A percentile compares a stretch with the other conserved stretches of the same genome.
Evolutionary conservation across 2,329 filamentous ascomycete genomes (phyloP).

Genomic region (Apiospora pterosperma): DNA sequence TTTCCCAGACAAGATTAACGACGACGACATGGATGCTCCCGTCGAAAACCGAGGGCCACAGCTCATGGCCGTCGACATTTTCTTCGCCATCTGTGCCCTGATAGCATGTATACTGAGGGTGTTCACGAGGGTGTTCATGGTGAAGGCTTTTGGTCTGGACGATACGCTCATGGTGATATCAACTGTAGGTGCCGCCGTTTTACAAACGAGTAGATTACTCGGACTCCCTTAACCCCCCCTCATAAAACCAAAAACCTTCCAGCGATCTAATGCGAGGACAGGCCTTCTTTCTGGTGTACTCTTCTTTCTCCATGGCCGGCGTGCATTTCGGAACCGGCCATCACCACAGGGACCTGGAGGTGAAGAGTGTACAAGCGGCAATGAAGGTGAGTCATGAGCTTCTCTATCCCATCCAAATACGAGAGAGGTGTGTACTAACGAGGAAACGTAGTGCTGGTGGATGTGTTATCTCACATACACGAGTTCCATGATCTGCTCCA

Average conservation of each 20-base stretch:
- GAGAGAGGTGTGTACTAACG: background rate
- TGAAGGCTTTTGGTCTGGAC: constrained; percentile 13
- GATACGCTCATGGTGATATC: constrained; percentile 13
- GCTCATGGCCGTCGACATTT: constrained; percentile 9
- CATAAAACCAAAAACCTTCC: no score
- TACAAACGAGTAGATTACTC: background rate
- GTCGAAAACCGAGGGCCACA: constrained; percentile 9
- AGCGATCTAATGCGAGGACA: background rate
- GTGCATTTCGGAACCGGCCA: constrained; percentile 6
- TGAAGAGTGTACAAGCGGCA: background rate
- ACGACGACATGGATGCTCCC: constrained; percentile 1
- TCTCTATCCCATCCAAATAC: background rate
- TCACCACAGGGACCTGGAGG: constrained; percentile 4
- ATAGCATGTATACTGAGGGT: constrained; percentile 7
- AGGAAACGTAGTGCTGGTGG: constrained; percentile 16
- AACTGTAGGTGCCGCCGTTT: constrained; percentile 8
- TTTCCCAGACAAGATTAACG: background rate
- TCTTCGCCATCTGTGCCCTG: constrained; percentile 9
- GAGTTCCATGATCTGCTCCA: constrained; percentile 18
- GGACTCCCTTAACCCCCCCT: background rate
- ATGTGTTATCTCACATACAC: constrained; percentile 19
- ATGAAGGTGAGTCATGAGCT: constrained; percentile 3
- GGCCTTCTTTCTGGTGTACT: constrained; percentile 2
- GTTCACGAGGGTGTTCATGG: constrained; percentile 10
- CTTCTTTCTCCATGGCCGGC: constrained; percentile 4